Base-by-base conservation (phyloP, 768 basidiomycete genomes). In the Hericium erinaceus region DNA sequence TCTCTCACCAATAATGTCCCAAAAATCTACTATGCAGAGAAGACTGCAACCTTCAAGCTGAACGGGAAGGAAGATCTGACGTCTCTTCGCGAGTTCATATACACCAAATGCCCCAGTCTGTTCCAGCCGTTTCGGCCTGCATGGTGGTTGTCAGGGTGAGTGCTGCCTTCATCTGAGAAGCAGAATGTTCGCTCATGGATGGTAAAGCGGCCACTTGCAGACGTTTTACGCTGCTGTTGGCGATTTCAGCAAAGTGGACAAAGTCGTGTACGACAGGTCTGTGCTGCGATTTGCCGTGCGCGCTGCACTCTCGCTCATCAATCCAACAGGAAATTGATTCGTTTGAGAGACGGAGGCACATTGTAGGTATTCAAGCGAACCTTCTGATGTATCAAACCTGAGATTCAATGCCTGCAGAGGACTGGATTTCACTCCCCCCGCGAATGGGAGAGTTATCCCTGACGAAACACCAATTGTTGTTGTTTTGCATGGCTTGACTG, bases 331-430 rank as follows among this genome's bases (percentile, higher is more conserved):
- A 67, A 74, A 71, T 65, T 73, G 33, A 66, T 87, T 49, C 73
- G 74, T 16, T 68, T 82, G 18, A 66, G 71, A 16, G 85, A 87
- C 61, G 84, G 84, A 37, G 85, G 85, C 8, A 86, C 84, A 24
- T 59, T 87, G 85, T 86, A 64, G 62, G 80, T 69, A 54, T 53
- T 26, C 60, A 10, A 39, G 22, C 44, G 49, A 40, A 49, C 39
- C 15, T 49, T 38, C 50, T 63, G 20, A 57, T 46, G 13, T 53
- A 18, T 39, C 18, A 61, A 87, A 9, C 1, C 2, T 33, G 33
- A 33, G 33, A 10, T 8, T 33, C 6, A 10, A 8, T 33, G 33
- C 33, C 9, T 10, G 6, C 9, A 33, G 85, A 49, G 84, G 84
- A n/a, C 68, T 87, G 18, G 85, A 87, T 67, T 83, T 85, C 64